Base-by-base conservation (phyloP, 2,329 filamentous ascomycete genomes). In the Aspergillus brasiliensis region DNA sequence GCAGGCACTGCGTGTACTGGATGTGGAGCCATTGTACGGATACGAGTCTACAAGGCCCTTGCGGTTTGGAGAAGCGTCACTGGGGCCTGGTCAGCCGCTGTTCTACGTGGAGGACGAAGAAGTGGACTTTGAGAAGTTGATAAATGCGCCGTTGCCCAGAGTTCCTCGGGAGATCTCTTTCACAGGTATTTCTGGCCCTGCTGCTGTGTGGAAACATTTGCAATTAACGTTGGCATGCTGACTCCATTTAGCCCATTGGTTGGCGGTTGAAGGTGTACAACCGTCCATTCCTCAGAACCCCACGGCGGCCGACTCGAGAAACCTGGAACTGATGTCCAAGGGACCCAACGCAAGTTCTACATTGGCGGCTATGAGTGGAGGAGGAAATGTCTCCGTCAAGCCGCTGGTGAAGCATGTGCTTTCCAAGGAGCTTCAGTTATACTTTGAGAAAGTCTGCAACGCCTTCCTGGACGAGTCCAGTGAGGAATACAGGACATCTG, bases 61-160 rank as follows among this genome's bases (percentile, higher is more conserved):
- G 69, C 86, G 91, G 57, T 99, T 96, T 72, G 95, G 95, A 54
- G 95, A 99, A 77, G 95, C 95, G 3, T 96, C 91, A 59, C 81
- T 99, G 62, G 95, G 95, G 0, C 92, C 93, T 13, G 93, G 94
- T 8, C 95, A 99, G 77, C 92, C 94, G 56, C 81, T 99, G 21
- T 99, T 94, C 78, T 99, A 99, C 75, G 90, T 99, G 38, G 95
- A 99, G 73, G 95, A 99, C 74, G 95, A 99, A 73, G 95, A 99
- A 81, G 89, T 98, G 57, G 95, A 99, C 77, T 98, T 99, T 73
- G 95, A 99, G 81, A 98, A 98, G 82, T 82, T 99, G 67, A 97
- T 99, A 75, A 99, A 99, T 79, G 92, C 92, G 65, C 91, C 95
- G 4, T 79, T 99, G 66, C 95, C 95, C 25, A 97, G 96, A 77